Evolutionary conservation across 2,329 filamentous ascomycete genomes (phyloP).

Genomic region (Diaporthe ilicicola): DNA sequence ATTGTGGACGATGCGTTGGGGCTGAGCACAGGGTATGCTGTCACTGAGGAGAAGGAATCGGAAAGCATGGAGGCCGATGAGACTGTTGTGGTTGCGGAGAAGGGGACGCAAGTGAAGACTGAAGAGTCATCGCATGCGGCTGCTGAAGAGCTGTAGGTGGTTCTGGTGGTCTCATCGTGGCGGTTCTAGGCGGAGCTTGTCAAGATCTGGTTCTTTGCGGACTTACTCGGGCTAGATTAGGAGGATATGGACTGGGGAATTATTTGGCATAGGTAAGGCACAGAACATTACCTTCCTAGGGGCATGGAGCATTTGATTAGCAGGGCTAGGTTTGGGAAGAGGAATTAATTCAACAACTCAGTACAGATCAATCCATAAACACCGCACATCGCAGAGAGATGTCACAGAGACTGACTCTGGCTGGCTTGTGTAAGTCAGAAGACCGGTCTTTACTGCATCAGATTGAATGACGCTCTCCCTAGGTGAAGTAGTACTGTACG

Average conservation of each 20-base stretch:
- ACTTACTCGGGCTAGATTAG: neutral
- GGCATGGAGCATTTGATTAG: neutral
- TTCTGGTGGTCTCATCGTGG: neutral
- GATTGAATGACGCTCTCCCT: no score
- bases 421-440: no score
- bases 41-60: constrained; percentile 35
- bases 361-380: no score
- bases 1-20: constrained; percentile 68
- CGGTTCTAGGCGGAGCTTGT: neutral
- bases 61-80: constrained; percentile 10
- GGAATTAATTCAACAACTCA: neutral
- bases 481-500: no score
- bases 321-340: neutral
- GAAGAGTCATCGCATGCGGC: neutral
- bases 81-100: constrained; percentile 3
- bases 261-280: neutral
- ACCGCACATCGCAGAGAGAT: no score
- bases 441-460: no score
- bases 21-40: constrained; percentile 29
- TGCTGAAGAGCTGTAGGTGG: constrained; percentile 8
- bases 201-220: neutral
- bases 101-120: neutral
- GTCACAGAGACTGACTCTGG: no score
- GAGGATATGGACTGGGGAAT: neutral
- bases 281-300: neutral